phyloP scores from a whole-genome alignment of 2,329 filamentous ascomycete species.

The Venturia nashicola region DNA sequence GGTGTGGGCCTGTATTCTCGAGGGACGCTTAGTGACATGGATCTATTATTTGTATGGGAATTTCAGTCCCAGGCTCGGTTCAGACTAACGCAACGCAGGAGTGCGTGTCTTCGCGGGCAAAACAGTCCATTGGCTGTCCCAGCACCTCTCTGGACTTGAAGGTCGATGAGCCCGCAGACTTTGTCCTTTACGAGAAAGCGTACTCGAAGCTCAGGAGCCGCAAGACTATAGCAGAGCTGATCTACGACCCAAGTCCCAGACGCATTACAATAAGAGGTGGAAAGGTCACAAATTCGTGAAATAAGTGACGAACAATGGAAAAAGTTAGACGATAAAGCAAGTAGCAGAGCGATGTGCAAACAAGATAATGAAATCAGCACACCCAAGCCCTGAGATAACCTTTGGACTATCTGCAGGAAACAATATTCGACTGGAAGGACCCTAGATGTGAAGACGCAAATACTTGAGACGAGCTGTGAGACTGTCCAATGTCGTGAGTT shows the following conservation, averaged over 20 bases:
- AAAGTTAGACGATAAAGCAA: neutral
- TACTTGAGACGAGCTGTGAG: neutral
- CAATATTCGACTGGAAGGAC: neutral
- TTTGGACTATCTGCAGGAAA: neutral
- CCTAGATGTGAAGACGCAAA: neutral
- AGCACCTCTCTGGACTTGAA: constrained; percentile 19
- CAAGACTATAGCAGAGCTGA: constrained; percentile 29
- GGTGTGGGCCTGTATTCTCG: constrained; percentile 57
- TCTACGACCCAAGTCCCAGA: constrained; percentile 24
- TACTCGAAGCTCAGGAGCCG: constrained; percentile 28
- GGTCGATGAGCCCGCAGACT: constrained; percentile 27
- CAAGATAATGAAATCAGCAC: neutral
- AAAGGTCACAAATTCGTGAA: constrained; percentile 3
- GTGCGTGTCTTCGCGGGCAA: constrained; percentile 35
- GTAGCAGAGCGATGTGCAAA: neutral
- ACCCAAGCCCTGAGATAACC: neutral
- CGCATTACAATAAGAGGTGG: constrained; percentile 8
- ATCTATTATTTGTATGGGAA: constrained; percentile 42
- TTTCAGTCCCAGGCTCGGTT: neutral
- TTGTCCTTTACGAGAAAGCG: constrained; percentile 29
- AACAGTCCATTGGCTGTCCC: constrained; percentile 27
- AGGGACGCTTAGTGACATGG: constrained; percentile 46
- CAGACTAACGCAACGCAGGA: constrained; percentile 21
- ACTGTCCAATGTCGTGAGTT: neutral
- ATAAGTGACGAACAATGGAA: neutral